Base-by-base conservation (phyloP, 2,329 filamentous ascomycete genomes). In the Stemphylium lycopersici region DNA sequence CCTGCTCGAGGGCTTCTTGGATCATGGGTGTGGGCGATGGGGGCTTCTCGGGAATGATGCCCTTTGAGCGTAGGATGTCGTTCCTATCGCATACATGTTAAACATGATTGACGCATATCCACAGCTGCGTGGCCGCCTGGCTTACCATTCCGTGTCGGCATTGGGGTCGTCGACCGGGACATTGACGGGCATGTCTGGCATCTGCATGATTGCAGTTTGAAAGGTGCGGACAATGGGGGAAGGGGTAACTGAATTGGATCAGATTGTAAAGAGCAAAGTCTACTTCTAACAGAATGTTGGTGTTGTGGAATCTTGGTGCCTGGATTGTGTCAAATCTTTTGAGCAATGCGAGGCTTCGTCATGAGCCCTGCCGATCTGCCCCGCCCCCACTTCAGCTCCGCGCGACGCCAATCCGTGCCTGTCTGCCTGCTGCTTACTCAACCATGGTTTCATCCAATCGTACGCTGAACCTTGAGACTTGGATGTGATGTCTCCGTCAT, bases 21-120 rank as follows among this genome's bases (percentile, higher is more conserved):
- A 99, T 97, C 79, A 96, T 88, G 6, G 93, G 92, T 2, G 95
- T 97, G 2, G 95, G 95, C 40, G 93, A 96, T 3, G 93, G 92
- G 0, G 93, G 92, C 74, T 96, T 98, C 75, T 98, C 93, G n/a
- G 95, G 95, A 58, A 99, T 98, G 63, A 99, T 83, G 63, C 92
- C 91, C 80, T 99, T 92, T 76, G 96, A 96, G 66, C 95, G 90
- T 53, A 99, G 87, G 70, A 99, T 99, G 66, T 99, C 95, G 75
- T 99, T 99, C 93, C 93, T 97, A 64, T 54, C 20, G 4, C 6
- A 29, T 46, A 7, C 10, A 11, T n/a, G 15, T 51, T 33, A 46
- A 32, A 31, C n/a, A 18, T 34, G 32, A 2, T 3, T 40, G 15
- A 4, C 11, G 15, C 24, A 15, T 22, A 12, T 7, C 0, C n/a